Percentiles rank a stretch among this genome's conserved stretches.
Evolutionary conservation across 768 basidiomycete genomes (phyloP).

Genomic region (Neoboletus brunneissimus): DNA sequence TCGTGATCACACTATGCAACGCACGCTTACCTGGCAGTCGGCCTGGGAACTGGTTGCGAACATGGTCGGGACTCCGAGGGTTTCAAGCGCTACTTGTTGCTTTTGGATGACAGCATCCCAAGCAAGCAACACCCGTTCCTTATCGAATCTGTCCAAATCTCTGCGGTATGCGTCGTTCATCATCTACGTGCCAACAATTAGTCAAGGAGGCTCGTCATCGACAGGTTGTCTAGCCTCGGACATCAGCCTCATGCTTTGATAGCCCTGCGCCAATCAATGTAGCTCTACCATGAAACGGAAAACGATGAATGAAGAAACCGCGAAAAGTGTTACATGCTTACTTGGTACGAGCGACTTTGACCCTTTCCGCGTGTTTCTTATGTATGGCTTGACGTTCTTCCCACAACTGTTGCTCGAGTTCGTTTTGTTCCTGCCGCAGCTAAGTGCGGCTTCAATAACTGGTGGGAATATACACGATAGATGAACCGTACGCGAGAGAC

Average conservation of each 20-base stretch:
- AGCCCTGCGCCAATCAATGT: slow-evolving; percentile 60
- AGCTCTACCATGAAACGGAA: slow-evolving; percentile 45
- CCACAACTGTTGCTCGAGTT: slow-evolving; percentile 66
- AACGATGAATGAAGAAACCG: slow-evolving; percentile 1
- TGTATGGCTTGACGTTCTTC: slow-evolving; percentile 62
- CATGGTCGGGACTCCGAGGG: slow-evolving; percentile 69
- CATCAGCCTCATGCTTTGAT: slow-evolving; percentile 60
- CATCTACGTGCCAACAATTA: slow-evolving; percentile 45
- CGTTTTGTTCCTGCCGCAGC: slow-evolving; percentile 72
- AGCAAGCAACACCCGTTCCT: slow-evolving; percentile 63
- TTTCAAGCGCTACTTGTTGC: slow-evolving; percentile 65
- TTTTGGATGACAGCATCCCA: slow-evolving; percentile 74
- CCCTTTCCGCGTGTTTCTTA: slow-evolving; percentile 65
- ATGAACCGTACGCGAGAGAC: slow-evolving; percentile 49
- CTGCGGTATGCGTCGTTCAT: slow-evolving; percentile 60
- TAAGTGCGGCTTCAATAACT: slow-evolving; percentile 27
- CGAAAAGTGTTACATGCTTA: slow-evolving; percentile 31
- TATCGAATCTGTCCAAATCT: slow-evolving; percentile 67
- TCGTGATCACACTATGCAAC: neutral
- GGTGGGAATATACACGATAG: neutral
- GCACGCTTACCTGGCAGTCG: slow-evolving; percentile 54
- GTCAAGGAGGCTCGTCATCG: slow-evolving; percentile 10
- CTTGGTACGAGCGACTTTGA: slow-evolving; percentile 67
- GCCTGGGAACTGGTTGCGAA: slow-evolving; percentile 47
- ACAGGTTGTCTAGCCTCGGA: slow-evolving; percentile 19